A percentile compares a stretch with the other conserved stretches of the same genome.
These are phyloP conservation scores for button mushroom (Agaricus bisporus) DNA, from an alignment of 768 basidiomycete species.

Conservation along the genomic window DNA sequence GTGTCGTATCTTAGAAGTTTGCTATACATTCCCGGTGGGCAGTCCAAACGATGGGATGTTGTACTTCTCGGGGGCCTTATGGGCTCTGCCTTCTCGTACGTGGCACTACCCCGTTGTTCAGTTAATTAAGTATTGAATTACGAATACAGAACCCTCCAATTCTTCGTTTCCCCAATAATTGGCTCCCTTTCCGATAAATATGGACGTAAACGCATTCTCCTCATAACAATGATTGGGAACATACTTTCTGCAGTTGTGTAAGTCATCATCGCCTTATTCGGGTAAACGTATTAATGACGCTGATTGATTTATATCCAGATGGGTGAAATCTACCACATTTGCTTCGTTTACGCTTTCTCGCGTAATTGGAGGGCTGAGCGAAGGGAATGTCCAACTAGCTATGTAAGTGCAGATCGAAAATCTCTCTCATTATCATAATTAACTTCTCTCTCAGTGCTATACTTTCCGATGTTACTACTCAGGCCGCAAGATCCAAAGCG, in stretches of 20 bases:
- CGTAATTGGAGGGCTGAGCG: conserved; percentile 87
- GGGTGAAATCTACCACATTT: conserved; percentile 88
- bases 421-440: background rate
- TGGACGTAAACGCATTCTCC: conserved; percentile 78
- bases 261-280: conserved; percentile 22
- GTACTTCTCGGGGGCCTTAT: conserved; percentile 91
- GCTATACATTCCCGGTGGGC: conserved; percentile 51
- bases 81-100: conserved; percentile 91
- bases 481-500: conserved; percentile 74
- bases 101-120: conserved; percentile 17
- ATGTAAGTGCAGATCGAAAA: conserved; percentile 54
- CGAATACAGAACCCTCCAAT: conserved; percentile 67
- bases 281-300: background rate
- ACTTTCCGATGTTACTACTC: conserved; percentile 83
- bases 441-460: conserved; percentile 58
- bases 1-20: conserved; percentile 63
- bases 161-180: conserved; percentile 75
- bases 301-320: conserved; percentile 36
- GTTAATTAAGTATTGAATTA: conserved; percentile 20
- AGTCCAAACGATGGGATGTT: conserved; percentile 85
- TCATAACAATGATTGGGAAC: conserved; percentile 90
- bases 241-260: conserved; percentile 84
- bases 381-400: conserved; percentile 95
- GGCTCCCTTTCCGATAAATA: conserved; percentile 84
- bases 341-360: conserved; percentile 86